phyloP scores from a whole-genome alignment of 1,284 basidiomycete genomes.

The Ceratobasidium sp. region DNA sequence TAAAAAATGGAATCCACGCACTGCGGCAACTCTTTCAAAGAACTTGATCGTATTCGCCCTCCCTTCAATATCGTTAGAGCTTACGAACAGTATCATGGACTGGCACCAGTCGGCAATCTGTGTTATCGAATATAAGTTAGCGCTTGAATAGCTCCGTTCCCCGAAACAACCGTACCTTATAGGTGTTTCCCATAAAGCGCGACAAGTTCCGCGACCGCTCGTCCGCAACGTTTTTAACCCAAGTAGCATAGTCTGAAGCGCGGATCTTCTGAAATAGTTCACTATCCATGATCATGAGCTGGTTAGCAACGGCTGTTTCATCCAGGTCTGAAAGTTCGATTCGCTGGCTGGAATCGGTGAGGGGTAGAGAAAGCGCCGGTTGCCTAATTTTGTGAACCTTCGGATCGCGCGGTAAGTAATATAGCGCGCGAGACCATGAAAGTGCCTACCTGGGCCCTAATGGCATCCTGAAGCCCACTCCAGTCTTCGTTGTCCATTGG shows the following conservation, averaged over 20 bases:
- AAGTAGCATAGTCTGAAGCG: constrained; percentile 29
- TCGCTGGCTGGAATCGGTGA: neutral
- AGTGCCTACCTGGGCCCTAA: constrained; percentile 11
- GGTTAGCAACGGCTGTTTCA: constrained; percentile 13
- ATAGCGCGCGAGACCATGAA: neutral
- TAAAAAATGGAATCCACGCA: neutral
- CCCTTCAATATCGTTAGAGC: constrained; percentile 30
- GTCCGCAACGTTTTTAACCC: constrained; percentile 38
- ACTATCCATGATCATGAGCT: constrained; percentile 37
- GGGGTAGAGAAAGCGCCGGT: neutral
- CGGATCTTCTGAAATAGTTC: constrained; percentile 38
- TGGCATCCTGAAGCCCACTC: neutral
- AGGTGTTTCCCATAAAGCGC: constrained; percentile 28
- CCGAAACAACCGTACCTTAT: neutral
- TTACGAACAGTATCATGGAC: constrained; percentile 32
- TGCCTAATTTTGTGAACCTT: neutral
- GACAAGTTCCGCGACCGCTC: constrained; percentile 29
- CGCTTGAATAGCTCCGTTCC: neutral
- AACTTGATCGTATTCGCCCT: constrained; percentile 33
- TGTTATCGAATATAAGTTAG: neutral
- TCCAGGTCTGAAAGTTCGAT: constrained; percentile 18
- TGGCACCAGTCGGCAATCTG: constrained; percentile 43
- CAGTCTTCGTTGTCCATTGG: neutral
- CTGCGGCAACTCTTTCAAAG: constrained; percentile 30
- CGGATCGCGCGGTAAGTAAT: no score